Percentiles rank a stretch among this genome's conserved stretches.
Conservation (phyloP, 2,329 filamentous ascomycete species). For the Arthrocladium fulminans region DNA sequence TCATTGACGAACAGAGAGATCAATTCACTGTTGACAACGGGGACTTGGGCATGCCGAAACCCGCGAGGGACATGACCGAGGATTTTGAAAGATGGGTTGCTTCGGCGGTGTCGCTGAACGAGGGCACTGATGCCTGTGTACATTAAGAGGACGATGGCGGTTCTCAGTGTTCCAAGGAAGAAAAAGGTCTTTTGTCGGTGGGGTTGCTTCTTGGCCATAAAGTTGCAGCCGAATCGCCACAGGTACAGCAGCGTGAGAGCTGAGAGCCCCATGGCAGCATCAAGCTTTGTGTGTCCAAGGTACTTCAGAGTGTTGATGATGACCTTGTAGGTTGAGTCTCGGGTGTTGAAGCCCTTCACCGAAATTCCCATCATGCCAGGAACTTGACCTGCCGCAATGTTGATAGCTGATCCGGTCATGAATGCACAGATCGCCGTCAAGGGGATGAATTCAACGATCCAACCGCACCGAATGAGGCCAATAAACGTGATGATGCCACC, state of each 20-base stretch:
- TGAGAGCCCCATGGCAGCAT: slow-evolving; percentile 82
- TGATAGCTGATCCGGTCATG: slow-evolving; percentile 93
- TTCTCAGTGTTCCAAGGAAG: slow-evolving; percentile 83
- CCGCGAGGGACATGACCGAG: slow-evolving; percentile 72
- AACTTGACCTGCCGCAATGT: slow-evolving; percentile 76
- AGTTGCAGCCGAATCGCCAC: slow-evolving; percentile 59
- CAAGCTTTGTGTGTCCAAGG: slow-evolving; percentile 57
- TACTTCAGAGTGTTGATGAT: slow-evolving; percentile 74
- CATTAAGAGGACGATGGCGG: slow-evolving; percentile 80
- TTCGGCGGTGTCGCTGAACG: slow-evolving; percentile 60
- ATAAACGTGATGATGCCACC: slow-evolving; percentile 70
- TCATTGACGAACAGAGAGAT: slow-evolving; percentile 61
- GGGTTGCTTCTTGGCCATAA: slow-evolving; percentile 60
- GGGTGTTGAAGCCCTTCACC: slow-evolving; percentile 58
- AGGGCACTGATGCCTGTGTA: slow-evolving; percentile 89
- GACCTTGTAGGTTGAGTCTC: slow-evolving; percentile 70
- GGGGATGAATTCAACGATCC: slow-evolving; percentile 89
- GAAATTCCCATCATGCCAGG: slow-evolving; percentile 71
- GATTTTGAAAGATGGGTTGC: slow-evolving; percentile 62
- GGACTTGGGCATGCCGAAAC: slow-evolving; percentile 70
- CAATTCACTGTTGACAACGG: slow-evolving; percentile 56
- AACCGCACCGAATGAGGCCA: slow-evolving; percentile 71
- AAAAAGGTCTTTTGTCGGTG: slow-evolving; percentile 66
- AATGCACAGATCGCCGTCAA: slow-evolving; percentile 85
- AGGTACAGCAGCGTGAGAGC: slow-evolving; percentile 69